Percentiles rank a stretch among this genome's conserved stretches.
These are phyloP conservation scores for Stentor roeselii DNA, from an alignment of 73 alveolate species.

Conservation along the genomic window DNA sequence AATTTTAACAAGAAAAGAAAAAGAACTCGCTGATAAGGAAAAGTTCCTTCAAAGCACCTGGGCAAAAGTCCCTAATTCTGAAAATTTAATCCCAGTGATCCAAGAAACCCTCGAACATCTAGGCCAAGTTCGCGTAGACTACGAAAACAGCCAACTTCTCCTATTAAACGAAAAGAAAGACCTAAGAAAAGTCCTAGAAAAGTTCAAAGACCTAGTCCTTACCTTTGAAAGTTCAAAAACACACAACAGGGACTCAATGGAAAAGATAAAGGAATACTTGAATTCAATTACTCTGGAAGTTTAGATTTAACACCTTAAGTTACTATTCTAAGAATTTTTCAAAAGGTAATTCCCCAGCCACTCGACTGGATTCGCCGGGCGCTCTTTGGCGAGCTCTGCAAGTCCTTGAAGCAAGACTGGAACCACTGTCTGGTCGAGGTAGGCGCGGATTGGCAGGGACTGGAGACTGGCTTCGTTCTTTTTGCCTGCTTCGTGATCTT, in stretches of 20 bases:
- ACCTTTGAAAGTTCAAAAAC: background rate
- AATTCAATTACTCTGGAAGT: too few species aligned
- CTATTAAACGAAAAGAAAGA: background rate
- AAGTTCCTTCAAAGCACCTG: background rate
- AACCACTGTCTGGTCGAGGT: constrained; percentile 77
- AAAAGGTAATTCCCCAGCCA: constrained; percentile 79
- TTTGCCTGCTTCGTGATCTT: background rate
- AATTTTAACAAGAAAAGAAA: background rate
- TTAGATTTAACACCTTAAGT: too few species aligned
- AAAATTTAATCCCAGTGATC: background rate
- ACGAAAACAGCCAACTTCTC: background rate
- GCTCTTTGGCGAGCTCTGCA: constrained; percentile 77
- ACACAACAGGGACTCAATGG: background rate
- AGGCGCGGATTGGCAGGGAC: constrained; percentile 71
- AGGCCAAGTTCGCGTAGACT: background rate
- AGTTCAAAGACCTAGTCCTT: background rate
- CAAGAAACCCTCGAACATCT: background rate
- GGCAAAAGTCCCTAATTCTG: constrained; percentile 10
- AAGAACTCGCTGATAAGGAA: background rate
- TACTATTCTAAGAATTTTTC: constrained; percentile 65
- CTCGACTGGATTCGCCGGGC: constrained; percentile 85
- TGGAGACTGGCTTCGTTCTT: constrained; percentile 44
- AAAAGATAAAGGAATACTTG: background rate
- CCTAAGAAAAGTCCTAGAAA: background rate
- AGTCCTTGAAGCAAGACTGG: constrained; percentile 77